Evolutionary conservation across 129 eudicot genomes (phyloP).

Genomic region (Chrysanthemum makinoi): DNA sequence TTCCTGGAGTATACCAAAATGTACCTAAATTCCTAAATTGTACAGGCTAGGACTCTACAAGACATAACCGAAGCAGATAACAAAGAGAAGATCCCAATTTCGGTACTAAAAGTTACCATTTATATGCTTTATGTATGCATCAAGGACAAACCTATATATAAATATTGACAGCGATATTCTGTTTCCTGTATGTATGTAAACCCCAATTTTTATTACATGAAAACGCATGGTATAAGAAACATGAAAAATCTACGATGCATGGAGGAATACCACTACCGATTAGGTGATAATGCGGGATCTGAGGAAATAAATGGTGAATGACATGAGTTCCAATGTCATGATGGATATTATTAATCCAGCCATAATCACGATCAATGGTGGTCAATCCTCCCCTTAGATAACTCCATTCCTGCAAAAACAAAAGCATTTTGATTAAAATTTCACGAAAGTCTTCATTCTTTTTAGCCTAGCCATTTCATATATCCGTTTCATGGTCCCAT

Average conservation of each 20-base stretch:
- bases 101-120: too few species aligned
- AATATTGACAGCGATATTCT: too few species aligned
- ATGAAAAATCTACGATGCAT: not conserved
- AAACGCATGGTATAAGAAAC: not conserved
- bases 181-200: too few species aligned
- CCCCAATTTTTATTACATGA: conserved; percentile 1
- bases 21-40: too few species aligned
- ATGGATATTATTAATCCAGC: conserved; percentile 62
- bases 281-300: conserved; percentile 65
- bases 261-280: conserved; percentile 50
- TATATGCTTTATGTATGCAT: too few species aligned
- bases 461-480: conserved; percentile 2
- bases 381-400: conserved; percentile 60
- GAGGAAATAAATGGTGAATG: conserved; percentile 64
- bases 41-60: not conserved
- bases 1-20: not conserved
- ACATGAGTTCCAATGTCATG: conserved; percentile 73
- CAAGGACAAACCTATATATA: too few species aligned
- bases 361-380: conserved; percentile 65
- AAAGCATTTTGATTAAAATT: not conserved
- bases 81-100: too few species aligned
- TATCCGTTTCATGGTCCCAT: not conserved
- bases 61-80: not conserved
- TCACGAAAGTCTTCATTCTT: not conserved
- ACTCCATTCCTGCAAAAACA: conserved; percentile 53